Percentiles rank a stretch among this genome's conserved stretches.
Conservation (phyloP, 2,329 filamentous ascomycete species). For the Harringtonia lauricola region DNA sequence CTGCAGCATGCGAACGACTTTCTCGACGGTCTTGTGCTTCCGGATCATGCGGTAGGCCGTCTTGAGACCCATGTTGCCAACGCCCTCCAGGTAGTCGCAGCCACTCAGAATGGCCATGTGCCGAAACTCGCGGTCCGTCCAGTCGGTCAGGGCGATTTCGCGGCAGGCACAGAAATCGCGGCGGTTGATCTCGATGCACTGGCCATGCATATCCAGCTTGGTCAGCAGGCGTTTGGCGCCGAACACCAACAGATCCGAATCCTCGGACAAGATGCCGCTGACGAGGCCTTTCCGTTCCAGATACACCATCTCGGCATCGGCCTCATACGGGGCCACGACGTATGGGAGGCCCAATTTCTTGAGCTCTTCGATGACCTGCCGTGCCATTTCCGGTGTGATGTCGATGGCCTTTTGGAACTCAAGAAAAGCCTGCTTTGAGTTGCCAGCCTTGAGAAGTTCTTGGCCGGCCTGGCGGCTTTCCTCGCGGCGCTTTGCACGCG, state of each 20-base stretch:
- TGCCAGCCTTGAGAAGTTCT: conserved; percentile 72
- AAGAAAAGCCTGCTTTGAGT: conserved; percentile 64
- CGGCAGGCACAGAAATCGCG: conserved; percentile 80
- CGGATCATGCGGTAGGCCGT: conserved; percentile 85
- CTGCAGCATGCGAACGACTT: conserved; percentile 68
- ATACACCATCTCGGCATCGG: conserved; percentile 93
- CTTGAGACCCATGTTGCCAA: conserved; percentile 81
- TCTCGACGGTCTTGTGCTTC: conserved; percentile 81
- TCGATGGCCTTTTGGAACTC: conserved; percentile 95
- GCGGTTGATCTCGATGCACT: conserved; percentile 85
- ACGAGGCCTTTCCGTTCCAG: conserved; percentile 78
- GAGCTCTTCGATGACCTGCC: conserved; percentile 80
- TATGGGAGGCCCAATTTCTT: conserved; percentile 73
- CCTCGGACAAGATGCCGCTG: conserved; percentile 83
- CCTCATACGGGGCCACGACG: conserved; percentile 93
- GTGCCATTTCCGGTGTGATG: conserved; percentile 92
- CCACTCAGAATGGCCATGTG: conserved; percentile 95
- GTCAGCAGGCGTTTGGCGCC: conserved; percentile 84
- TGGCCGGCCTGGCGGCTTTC: conserved; percentile 66
- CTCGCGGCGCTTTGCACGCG: conserved; percentile 62
- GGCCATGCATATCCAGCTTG: conserved; percentile 88
- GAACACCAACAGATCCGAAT: conserved; percentile 93
- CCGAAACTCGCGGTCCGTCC: conserved; percentile 84
- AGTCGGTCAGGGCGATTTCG: conserved; percentile 80
- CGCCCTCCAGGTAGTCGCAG: conserved; percentile 85